Base-by-base conservation (phyloP, 108 stramenopile genomes). In the Conticribra weissflogii region DNA sequence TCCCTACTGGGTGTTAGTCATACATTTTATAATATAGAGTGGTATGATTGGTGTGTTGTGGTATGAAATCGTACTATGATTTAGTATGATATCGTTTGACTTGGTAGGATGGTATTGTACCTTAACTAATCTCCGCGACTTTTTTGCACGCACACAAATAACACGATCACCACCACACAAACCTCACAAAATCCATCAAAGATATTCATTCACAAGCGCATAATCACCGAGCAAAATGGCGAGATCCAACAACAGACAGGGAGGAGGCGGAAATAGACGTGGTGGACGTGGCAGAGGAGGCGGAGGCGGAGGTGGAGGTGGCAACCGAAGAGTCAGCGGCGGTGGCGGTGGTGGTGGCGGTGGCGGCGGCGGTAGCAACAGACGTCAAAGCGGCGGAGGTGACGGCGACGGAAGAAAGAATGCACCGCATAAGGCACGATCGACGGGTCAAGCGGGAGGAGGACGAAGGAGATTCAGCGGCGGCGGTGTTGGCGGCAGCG, bases 231-330 rank as follows among this genome's bases (percentile, higher is more conserved):
- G 21, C 24, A 63, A 1, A 33, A 72, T 72, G 71, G 71, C 12
- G 1, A 61, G 62, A 63, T 27, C 71, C 31, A 72, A 72, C 63
- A 59, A 72, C 66, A 34, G 59, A 76, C 50, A 66, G 27, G 72
- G 59, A 3, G 34, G 59, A 67, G 60, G 74, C 29, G 72, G 59
- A 5, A 44, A 60, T 44, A 44, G 59, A 53, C 64, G 62, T n/a
- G n/a, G 36, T 12, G 36, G 36, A 41, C 36, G 66, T 15, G 54
- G 66, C 55, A 27, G 66, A 55, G 56, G 66, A 21, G 66, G 66
- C n/a, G 67, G 67, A 27, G 59, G 27, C 4, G 41, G 34, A 23
- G 25, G 54, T 14, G 24, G 66, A 27, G 25, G 36, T 24, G 59
- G 59, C 27, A 27, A 57, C 15, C 64, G 59, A 9, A 47, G 59